Percentiles rank a stretch among this genome's conserved stretches.
Conservation (phyloP, 1,284 basidiomycete genomes). For the Boletus sp. region DNA sequence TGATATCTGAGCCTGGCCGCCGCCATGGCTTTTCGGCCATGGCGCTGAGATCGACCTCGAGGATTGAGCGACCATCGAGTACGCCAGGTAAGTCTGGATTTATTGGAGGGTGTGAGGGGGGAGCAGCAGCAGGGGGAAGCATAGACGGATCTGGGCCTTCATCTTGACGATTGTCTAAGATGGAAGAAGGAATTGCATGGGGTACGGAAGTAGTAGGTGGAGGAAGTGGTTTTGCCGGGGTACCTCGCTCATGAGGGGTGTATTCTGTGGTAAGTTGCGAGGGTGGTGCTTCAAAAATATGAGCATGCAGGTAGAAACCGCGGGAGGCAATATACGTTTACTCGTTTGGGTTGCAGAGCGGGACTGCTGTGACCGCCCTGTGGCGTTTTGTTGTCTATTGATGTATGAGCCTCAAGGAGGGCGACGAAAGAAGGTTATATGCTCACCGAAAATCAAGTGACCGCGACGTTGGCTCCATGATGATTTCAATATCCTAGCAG, state of each 20-base stretch:
- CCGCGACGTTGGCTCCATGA: slow-evolving; percentile 71
- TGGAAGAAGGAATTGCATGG: slow-evolving; percentile 26
- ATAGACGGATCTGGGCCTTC: slow-evolving; percentile 65
- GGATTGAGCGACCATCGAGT: slow-evolving; percentile 80
- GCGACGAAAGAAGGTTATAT: slow-evolving; percentile 5
- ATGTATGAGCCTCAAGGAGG: slow-evolving; percentile 5
- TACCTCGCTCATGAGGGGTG: slow-evolving; percentile 77
- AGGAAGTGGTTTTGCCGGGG: slow-evolving; percentile 32
- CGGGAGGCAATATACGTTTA: slow-evolving; percentile 34
- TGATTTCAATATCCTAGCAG: slow-evolving; percentile 76
- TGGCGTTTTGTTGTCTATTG: slow-evolving; percentile 37
- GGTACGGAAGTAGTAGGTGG: slow-evolving; percentile 29
- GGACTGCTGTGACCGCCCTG: slow-evolving; percentile 27
- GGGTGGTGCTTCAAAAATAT: slow-evolving; percentile 37
- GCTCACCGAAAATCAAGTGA: slow-evolving; percentile 74
- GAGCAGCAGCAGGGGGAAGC: slow-evolving; percentile 66
- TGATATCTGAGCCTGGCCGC: slow-evolving; percentile 89
- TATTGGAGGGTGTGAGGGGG: slow-evolving; percentile 76
- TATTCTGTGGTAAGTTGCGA: slow-evolving; percentile 88
- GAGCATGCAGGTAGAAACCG: slow-evolving; percentile 13
- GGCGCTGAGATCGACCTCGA: slow-evolving; percentile 85
- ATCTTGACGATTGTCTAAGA: slow-evolving; percentile 38
- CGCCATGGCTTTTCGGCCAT: slow-evolving; percentile 94
- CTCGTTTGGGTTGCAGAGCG: slow-evolving; percentile 36
- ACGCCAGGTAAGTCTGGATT: slow-evolving; percentile 69